Percentiles rank a stretch among this genome's conserved stretches.
phyloP scores from a whole-genome alignment of 2,329 filamentous ascomycete species.

The Stagonosporopsis cucurbitacearum region DNA sequence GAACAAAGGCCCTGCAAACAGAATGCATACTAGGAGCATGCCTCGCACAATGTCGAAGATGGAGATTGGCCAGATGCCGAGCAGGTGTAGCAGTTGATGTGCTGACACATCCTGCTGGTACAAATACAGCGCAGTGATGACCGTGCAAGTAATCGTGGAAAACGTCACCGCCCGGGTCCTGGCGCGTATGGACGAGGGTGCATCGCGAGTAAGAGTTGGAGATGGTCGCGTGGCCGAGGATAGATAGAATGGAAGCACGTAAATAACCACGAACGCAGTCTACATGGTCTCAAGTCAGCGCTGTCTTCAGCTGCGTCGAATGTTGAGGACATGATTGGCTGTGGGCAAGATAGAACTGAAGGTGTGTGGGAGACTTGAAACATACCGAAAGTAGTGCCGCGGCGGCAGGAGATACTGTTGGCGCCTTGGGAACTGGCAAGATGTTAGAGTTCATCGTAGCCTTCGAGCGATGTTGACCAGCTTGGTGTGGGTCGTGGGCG shows the following conservation, averaged over 20 bases:
- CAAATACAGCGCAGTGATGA: slow-evolving; percentile 72
- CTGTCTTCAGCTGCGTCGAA: slow-evolving; percentile 17
- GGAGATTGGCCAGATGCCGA: slow-evolving; percentile 83
- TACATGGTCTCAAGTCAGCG: slow-evolving; percentile 46
- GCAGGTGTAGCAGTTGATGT: slow-evolving; percentile 66
- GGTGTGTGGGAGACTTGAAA: slow-evolving; percentile 39
- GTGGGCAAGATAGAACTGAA: slow-evolving; percentile 25
- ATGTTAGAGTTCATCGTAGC: slow-evolving; percentile 37
- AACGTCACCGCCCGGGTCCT: slow-evolving; percentile 80
- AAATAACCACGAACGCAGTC: slow-evolving; percentile 84
- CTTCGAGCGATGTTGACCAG: slow-evolving; percentile 14
- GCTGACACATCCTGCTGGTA: slow-evolving; percentile 59
- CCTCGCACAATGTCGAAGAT: slow-evolving; percentile 67
- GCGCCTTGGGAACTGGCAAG: slow-evolving; percentile 45
- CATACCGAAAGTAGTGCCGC: slow-evolving; percentile 50
- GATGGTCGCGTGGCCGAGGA: slow-evolving; percentile 81
- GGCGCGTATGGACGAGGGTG: slow-evolving; percentile 85
- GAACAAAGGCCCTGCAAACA: slow-evolving; percentile 86
- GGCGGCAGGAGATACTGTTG: slow-evolving; percentile 43
- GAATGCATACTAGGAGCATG: slow-evolving; percentile 73
- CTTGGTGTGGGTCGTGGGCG: slow-evolving; percentile 35
- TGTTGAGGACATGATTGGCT: slow-evolving; percentile 31
- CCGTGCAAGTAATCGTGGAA: slow-evolving; percentile 73
- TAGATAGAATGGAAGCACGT: slow-evolving; percentile 90
- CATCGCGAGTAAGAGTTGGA: slow-evolving; percentile 79